These are phyloP conservation scores for Quercus alba DNA, from an alignment of 306 rosid species.

Conservation along the genomic window DNA sequence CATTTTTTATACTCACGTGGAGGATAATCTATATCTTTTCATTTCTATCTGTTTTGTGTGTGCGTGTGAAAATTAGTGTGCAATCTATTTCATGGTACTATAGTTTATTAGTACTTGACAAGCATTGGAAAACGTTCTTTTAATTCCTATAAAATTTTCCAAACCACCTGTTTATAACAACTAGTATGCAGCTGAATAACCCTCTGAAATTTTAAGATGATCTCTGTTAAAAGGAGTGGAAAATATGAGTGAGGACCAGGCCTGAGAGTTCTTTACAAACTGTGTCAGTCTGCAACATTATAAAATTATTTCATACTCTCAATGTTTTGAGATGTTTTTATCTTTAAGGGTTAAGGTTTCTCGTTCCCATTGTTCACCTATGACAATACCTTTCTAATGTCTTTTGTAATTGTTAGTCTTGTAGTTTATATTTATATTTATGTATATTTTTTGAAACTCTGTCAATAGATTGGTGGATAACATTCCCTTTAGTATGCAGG, in stretches of 20 bases:
- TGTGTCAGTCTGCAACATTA: background rate
- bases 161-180: background rate
- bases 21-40: background rate
- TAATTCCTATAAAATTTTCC: background rate
- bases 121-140: background rate
- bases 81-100: background rate
- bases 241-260: background rate
- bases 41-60: background rate
- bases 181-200: background rate
- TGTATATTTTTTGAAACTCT: background rate
- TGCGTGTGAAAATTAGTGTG: background rate
- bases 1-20: background rate
- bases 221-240: background rate
- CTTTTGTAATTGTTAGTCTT: background rate
- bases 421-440: conserved; percentile 1
- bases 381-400: background rate
- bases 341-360: background rate
- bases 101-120: background rate
- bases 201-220: conserved; percentile 8
- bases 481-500: conserved; percentile 41
- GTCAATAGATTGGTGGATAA: conserved; percentile 8
- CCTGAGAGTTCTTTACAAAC: background rate
- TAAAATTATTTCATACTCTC: background rate
- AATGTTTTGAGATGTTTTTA: background rate
- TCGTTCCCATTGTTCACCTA: background rate